A percentile compares a stretch with the other conserved stretches of the same genome.
phyloP scores from a whole-genome alignment of 176 grass and related monocot species.

The Lolium perenne region DNA sequence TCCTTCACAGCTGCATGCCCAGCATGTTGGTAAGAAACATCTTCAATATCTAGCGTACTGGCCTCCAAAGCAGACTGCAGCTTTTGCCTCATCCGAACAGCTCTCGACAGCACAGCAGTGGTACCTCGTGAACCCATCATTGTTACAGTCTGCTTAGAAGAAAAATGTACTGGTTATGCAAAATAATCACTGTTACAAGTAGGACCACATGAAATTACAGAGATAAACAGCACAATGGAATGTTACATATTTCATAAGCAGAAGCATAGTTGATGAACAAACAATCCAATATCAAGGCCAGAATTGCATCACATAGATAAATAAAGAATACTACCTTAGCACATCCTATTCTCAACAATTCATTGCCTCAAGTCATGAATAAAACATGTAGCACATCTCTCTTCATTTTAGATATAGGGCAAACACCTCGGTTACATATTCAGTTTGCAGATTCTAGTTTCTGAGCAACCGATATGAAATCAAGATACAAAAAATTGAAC shows the following conservation, averaged over 20 bases:
- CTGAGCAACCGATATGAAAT: not conserved
- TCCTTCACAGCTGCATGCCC: slow-evolving; percentile 85
- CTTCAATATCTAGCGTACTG: slow-evolving; percentile 84
- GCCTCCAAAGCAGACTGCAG: slow-evolving; percentile 86
- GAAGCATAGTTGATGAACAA: slow-evolving; percentile 8
- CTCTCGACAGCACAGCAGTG: slow-evolving; percentile 68
- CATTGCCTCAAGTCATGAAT: not conserved
- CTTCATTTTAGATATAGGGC: not conserved
- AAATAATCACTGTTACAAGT: slow-evolving; percentile 10
- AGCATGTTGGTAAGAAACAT: slow-evolving; percentile 87
- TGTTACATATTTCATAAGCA: not conserved
- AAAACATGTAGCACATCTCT: not conserved
- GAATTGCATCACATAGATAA: not conserved
- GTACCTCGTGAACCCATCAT: slow-evolving; percentile 76
- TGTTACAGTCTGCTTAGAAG: not conserved
- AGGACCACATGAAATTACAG: not conserved
- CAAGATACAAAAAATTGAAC: not conserved
- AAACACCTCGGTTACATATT: not conserved
- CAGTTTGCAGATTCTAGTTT: not conserved
- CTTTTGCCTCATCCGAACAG: slow-evolving; percentile 85
- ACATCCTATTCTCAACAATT: not conserved
- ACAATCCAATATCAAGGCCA: not conserved
- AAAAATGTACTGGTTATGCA: slow-evolving; percentile 17
- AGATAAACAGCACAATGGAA: not conserved
- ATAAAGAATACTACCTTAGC: not conserved